These are phyloP conservation scores for Lactifluus rugatus DNA, from an alignment of 768 basidiomycete species.

Conservation along the genomic window DNA sequence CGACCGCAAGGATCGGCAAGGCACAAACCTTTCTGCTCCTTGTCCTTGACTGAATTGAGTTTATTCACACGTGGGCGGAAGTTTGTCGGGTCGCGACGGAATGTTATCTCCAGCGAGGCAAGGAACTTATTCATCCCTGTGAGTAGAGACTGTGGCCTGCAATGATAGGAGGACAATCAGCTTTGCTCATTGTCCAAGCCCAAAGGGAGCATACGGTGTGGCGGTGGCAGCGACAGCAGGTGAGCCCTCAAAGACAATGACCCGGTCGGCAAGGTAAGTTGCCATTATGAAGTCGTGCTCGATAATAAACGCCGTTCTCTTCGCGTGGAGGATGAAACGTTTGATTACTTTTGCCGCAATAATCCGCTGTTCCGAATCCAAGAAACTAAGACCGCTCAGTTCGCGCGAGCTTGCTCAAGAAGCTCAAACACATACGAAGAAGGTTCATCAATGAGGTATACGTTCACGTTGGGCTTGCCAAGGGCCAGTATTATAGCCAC, in stretches of 20 bases:
- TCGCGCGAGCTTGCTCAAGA: not conserved
- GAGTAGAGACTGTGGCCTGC: constrained; percentile 84
- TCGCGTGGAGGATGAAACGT: constrained; percentile 91
- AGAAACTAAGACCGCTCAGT: constrained; percentile 45
- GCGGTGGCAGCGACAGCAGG: constrained; percentile 87
- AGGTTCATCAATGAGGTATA: constrained; percentile 96
- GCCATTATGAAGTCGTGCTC: constrained; percentile 99
- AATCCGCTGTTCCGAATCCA: constrained; percentile 99
- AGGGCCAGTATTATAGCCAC: constrained; percentile 93
- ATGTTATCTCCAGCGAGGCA: constrained; percentile 91
- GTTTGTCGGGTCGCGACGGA: constrained; percentile 95
- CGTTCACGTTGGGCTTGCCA: constrained; percentile 74
- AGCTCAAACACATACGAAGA: constrained; percentile 38
- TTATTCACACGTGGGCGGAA: constrained; percentile 87
- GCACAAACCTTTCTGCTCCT: constrained; percentile 71
- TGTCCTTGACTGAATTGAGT: constrained; percentile 72
- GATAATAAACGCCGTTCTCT: constrained; percentile 97
- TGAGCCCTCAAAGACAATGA: constrained; percentile 83
- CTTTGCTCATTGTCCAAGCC: not conserved
- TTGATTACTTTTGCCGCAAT: constrained; percentile 98
- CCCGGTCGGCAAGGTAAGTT: constrained; percentile 95
- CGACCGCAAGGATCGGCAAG: constrained; percentile 3
- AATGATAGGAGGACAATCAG: not conserved
- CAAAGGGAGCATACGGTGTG: constrained; percentile 54
- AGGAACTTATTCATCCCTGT: constrained; percentile 99